Evolutionary conservation across 2,329 filamentous ascomycete species (phyloP).

Genomic region (Colletotrichum endophyticum): DNA sequence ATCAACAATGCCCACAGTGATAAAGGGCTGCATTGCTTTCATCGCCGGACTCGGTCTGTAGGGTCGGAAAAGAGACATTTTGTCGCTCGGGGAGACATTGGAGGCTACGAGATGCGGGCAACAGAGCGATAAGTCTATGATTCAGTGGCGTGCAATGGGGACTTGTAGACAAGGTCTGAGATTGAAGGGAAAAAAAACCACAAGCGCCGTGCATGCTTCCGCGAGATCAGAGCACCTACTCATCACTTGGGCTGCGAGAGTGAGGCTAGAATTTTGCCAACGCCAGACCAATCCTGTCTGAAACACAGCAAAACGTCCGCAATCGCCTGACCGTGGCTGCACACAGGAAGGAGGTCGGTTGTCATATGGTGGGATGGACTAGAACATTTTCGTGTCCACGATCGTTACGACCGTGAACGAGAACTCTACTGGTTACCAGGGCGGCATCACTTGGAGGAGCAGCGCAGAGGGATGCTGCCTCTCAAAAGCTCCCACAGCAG

Average conservation of each 20-base stretch:
- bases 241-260: not conserved
- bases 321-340: not conserved
- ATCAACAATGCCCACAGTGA: not conserved
- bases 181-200: not conserved
- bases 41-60: not conserved
- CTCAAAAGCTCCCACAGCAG: not conserved
- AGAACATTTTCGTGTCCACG: not conserved
- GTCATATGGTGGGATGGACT: not conserved
- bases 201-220: not conserved
- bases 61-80: not conserved
- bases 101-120: not conserved
- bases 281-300: not conserved
- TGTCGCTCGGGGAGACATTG: not conserved
- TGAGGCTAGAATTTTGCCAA: not conserved
- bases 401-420: not conserved
- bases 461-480: not conserved
- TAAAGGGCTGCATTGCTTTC: not conserved
- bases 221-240: not conserved
- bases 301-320: not conserved
- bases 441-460: not conserved
- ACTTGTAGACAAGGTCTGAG: not conserved
- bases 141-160: not conserved
- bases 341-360: not conserved
- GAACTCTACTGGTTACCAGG: not conserved
- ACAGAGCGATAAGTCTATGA: not conserved